These are phyloP conservation scores for Neurospora sp. DNA, from an alignment of 495 filamentous ascomycete genomes.

Conservation along the genomic window DNA sequence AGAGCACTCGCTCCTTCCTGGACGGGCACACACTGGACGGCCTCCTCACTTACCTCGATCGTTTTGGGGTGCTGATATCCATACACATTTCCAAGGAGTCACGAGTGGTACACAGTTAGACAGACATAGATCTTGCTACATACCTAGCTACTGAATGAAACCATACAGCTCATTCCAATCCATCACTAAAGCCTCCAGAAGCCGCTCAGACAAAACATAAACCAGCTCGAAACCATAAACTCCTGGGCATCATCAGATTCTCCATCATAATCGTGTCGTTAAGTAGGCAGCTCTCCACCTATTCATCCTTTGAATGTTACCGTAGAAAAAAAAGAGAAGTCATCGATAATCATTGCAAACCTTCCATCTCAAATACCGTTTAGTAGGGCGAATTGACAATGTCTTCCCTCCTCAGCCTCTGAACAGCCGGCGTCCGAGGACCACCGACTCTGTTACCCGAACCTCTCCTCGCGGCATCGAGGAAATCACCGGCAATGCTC, in stretches of 20 bases:
- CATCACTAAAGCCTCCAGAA: neutral
- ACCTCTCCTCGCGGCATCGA: conserved; percentile 36
- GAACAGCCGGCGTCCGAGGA: conserved; percentile 35
- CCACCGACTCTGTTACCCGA: conserved; percentile 27
- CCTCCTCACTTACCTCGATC: neutral
- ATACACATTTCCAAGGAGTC: neutral
- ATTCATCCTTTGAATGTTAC: neutral
- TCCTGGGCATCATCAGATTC: neutral
- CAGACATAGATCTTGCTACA: neutral
- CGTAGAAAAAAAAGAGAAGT: neutral
- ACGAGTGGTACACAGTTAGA: neutral
- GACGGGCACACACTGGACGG: neutral
- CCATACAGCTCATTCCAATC: neutral
- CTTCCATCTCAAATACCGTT: neutral
- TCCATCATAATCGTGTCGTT: neutral
- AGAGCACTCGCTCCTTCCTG: neutral
- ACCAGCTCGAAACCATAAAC: neutral
- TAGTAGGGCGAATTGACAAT: conserved; percentile 82
- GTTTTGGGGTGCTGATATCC: neutral
- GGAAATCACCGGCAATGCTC: conserved; percentile 60
- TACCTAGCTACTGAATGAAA: neutral
- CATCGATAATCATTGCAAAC: neutral
- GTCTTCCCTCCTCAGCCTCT: conserved; percentile 56
- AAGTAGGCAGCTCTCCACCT: neutral
- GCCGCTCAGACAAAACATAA: neutral